A percentile compares a stretch with the other conserved stretches of the same genome.
Evolutionary conservation across 139 green algal species (phyloP).

Genomic region (Raphidocelis subcapitata): DNA sequence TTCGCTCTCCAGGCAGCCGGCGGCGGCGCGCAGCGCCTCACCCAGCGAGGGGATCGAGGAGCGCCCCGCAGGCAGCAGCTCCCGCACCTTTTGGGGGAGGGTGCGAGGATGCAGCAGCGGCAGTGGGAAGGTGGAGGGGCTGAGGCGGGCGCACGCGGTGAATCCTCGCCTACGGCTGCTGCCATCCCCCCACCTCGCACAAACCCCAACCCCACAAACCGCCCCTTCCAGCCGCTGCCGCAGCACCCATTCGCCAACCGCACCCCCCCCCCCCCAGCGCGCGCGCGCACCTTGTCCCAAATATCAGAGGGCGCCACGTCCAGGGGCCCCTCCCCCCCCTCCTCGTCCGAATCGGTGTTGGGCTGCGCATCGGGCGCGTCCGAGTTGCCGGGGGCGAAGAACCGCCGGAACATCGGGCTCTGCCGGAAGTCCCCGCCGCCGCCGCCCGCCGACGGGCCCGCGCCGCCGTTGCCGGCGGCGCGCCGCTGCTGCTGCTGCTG

Average conservation of each 20-base stretch:
- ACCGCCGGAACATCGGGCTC: constrained; percentile 41
- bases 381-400: constrained; percentile 52
- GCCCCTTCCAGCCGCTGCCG: no score
- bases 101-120: not conserved
- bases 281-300: constrained; percentile 31
- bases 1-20: constrained; percentile 9
- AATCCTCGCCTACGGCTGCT: not conserved
- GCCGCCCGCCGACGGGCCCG: not conserved
- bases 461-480: not conserved
- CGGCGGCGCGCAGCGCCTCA: constrained; percentile 37
- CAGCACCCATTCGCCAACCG: not conserved
- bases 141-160: not conserved
- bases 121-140: not conserved
- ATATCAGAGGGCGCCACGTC: constrained; percentile 24
- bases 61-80: constrained; percentile 2
- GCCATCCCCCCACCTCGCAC: not conserved
- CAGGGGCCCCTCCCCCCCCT: constrained; percentile 7
- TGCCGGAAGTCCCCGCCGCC: constrained; percentile 6
- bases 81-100: not conserved
- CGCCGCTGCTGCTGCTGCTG: not conserved
- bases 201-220: not conserved
- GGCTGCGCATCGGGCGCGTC: constrained; percentile 15
- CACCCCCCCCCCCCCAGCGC: not conserved
- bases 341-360: constrained; percentile 15
- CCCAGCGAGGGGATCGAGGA: constrained; percentile 30